Conservation (phyloP, 2,329 filamentous ascomycete species). For the Ophiosphaerella narmari region DNA sequence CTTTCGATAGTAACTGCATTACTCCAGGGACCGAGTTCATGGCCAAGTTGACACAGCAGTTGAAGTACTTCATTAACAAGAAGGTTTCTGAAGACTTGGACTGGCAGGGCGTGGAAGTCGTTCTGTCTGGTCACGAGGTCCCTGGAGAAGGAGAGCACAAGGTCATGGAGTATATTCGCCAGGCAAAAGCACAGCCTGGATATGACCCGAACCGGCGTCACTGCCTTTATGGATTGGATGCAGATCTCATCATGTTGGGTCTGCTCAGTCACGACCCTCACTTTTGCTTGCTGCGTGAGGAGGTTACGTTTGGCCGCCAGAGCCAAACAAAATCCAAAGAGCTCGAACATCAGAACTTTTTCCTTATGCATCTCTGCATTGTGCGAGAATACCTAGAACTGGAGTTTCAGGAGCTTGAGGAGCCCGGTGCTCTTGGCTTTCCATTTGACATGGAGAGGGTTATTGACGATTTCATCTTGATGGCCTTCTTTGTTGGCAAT, state of each 20-base stretch:
- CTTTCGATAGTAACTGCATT: constrained; percentile 99
- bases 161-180: constrained; percentile 99
- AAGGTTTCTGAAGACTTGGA: constrained; percentile 96
- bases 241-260: constrained; percentile 97
- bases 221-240: constrained; percentile 95
- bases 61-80: constrained; percentile 99
- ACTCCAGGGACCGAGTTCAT: constrained; percentile 98
- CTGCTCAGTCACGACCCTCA: constrained; percentile 97
- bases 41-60: constrained; percentile 89
- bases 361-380: constrained; percentile 94
- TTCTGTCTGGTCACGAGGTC: constrained; percentile 95
- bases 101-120: constrained; percentile 96
- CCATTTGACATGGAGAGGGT: constrained; percentile 92
- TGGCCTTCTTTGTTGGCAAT: constrained; percentile 99
- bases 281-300: constrained; percentile 94
- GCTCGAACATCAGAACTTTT: constrained; percentile 98
- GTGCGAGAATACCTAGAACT: constrained; percentile 95
- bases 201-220: constrained; percentile 95
- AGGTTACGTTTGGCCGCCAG: constrained; percentile 93
- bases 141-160: constrained; percentile 99
- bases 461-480: constrained; percentile 98
- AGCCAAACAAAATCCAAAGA: constrained; percentile 91
- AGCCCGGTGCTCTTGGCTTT: constrained; percentile 72
- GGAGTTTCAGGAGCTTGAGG: constrained; percentile 91
- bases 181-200: constrained; percentile 90